Percentiles rank a stretch among this genome's conserved stretches.
Conservation (phyloP, 1,284 basidiomycete genomes). For the Xerocomus cyaneibrunnescens region DNA sequence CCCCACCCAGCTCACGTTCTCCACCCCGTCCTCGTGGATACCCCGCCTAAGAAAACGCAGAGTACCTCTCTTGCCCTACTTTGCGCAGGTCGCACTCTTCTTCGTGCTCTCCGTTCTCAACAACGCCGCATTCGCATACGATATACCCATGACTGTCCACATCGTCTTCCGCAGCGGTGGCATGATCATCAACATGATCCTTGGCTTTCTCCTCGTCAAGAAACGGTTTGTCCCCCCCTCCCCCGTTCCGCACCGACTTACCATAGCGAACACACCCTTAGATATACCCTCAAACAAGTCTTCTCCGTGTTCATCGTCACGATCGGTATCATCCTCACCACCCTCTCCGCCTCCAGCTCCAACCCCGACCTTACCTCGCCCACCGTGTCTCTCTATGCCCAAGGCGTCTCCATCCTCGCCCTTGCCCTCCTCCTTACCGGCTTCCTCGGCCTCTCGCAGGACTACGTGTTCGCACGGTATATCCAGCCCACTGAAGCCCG, state of each 20-base stretch:
- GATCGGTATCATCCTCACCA: constrained; percentile 79
- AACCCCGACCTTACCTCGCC: constrained; percentile 17
- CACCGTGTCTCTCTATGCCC: constrained; percentile 51
- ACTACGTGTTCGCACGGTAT: constrained; percentile 74
- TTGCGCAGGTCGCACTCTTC: constrained; percentile 83
- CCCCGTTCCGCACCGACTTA: background rate
- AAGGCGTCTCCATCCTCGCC: constrained; percentile 73
- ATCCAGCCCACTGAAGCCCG: constrained; percentile 36
- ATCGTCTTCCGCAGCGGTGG: constrained; percentile 94
- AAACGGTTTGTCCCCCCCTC: constrained; percentile 33
- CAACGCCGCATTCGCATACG: constrained; percentile 86
- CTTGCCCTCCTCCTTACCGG: constrained; percentile 81
- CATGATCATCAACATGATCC: constrained; percentile 75
- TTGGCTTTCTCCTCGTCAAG: constrained; percentile 64
- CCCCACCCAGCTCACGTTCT: constrained; percentile 50
- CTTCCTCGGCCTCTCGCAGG: constrained; percentile 84
- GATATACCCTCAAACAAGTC: constrained; percentile 71
- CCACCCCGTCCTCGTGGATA: constrained; percentile 20
- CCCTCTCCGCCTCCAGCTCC: constrained; percentile 64
- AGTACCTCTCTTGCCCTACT: constrained; percentile 76
- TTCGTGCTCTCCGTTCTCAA: constrained; percentile 83
- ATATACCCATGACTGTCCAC: constrained; percentile 89
- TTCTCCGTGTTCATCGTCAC: constrained; percentile 80
- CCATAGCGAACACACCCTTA: constrained; percentile 31
- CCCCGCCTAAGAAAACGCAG: constrained; percentile 57